phyloP scores from a whole-genome alignment of 108 stramenopile species.

The Nitzschia putrida region DNA sequence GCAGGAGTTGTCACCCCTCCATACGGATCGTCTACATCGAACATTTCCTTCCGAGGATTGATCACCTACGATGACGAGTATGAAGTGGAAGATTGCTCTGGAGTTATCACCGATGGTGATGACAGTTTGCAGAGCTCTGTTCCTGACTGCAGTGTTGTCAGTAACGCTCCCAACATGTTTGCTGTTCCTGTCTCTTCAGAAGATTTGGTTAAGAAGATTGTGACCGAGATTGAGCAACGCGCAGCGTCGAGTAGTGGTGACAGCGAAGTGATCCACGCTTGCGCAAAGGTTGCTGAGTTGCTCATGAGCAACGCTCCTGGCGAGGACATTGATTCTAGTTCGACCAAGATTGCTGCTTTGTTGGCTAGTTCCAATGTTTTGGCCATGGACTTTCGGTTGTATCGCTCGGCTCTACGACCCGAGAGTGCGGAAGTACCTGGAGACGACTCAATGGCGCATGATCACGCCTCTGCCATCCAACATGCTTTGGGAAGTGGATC shows the following conservation, averaged over 20 bases:
- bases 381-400: constrained; percentile 48
- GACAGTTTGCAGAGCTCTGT: constrained; percentile 25
- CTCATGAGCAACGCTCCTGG: constrained; percentile 63
- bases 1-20: constrained; percentile 60
- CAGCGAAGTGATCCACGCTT: constrained; percentile 21
- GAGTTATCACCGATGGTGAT: constrained; percentile 40
- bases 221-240: constrained; percentile 22
- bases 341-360: constrained; percentile 41
- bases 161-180: constrained; percentile 14
- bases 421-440: not conserved
- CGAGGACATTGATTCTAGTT: constrained; percentile 22
- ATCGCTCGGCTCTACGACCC: constrained; percentile 58
- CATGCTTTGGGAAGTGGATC: constrained; percentile 21
- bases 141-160: not conserved
- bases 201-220: constrained; percentile 17
- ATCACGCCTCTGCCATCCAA: constrained; percentile 25
- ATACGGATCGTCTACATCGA: constrained; percentile 28
- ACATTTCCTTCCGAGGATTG: constrained; percentile 32
- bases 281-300: constrained; percentile 49
- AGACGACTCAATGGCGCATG: not conserved
- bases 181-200: constrained; percentile 26
- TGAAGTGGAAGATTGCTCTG: constrained; percentile 17
- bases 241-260: not conserved
- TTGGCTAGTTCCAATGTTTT: constrained; percentile 40
- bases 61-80: constrained; percentile 74